phyloP scores from a whole-genome alignment of 2,329 filamentous ascomycete genomes.

The Colletotrichum sp. region DNA sequence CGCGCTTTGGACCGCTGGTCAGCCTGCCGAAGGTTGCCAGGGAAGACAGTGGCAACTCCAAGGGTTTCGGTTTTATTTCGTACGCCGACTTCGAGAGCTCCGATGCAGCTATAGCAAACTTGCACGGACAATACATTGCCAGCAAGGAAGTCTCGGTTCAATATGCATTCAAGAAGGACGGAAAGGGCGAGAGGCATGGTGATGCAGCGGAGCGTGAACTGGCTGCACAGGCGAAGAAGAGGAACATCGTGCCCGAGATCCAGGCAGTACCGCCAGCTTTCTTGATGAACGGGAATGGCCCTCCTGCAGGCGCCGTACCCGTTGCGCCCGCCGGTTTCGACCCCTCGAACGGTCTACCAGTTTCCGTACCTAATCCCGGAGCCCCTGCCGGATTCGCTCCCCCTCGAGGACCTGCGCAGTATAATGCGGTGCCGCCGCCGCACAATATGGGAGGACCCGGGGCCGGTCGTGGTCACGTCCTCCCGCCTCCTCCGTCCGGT shows the following conservation, averaged over 20 bases:
- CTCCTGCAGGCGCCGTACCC: slow-evolving; percentile 26
- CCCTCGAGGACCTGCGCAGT: slow-evolving; percentile 38
- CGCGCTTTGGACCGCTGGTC: slow-evolving; percentile 86
- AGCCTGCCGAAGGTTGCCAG: slow-evolving; percentile 89
- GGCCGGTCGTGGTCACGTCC: slow-evolving; percentile 31
- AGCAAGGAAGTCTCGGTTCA: slow-evolving; percentile 97
- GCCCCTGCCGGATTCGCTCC: slow-evolving; percentile 42
- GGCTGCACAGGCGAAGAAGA: slow-evolving; percentile 89
- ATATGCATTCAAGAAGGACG: slow-evolving; percentile 99
- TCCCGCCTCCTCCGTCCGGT: slow-evolving; percentile 55
- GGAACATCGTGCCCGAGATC: slow-evolving; percentile 85
- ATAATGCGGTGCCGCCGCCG: slow-evolving; percentile 27
- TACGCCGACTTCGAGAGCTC: slow-evolving; percentile 93
- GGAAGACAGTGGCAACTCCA: slow-evolving; percentile 86
- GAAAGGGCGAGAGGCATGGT: slow-evolving; percentile 94
- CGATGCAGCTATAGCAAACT: slow-evolving; percentile 87
- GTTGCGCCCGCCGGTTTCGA: slow-evolving; percentile 38
- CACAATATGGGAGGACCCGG: slow-evolving; percentile 9
- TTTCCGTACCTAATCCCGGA: slow-evolving; percentile 19
- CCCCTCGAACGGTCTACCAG: slow-evolving; percentile 31
- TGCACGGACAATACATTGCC: slow-evolving; percentile 96
- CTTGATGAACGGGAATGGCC: slow-evolving; percentile 48
- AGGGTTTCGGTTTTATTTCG: slow-evolving; percentile 96
- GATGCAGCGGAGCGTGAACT: slow-evolving; percentile 92
- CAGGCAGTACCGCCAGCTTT: slow-evolving; percentile 79